Evolutionary conservation across 495 filamentous ascomycete species (phyloP).

Genomic region (Talaromyces borbonicus): DNA sequence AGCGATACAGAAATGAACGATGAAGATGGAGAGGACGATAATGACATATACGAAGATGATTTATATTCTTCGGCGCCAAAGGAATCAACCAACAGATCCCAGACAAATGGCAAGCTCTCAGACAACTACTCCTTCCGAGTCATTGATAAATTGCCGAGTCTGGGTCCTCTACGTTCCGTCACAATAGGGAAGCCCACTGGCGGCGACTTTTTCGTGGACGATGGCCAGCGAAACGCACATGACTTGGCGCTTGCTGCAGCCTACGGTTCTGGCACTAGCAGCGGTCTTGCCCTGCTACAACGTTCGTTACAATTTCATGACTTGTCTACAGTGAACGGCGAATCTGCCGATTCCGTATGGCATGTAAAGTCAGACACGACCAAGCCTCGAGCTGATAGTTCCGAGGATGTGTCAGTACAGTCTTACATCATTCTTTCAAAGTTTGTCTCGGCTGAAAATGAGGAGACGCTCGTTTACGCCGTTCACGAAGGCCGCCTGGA

Average conservation of each 20-base stretch:
- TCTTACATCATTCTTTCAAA: conserved; percentile 33
- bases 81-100: conserved; percentile 11
- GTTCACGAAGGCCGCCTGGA: conserved; percentile 20
- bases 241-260: conserved; percentile 64
- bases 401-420: conserved; percentile 15
- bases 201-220: conserved; percentile 26
- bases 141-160: conserved; percentile 64
- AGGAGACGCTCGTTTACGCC: conserved; percentile 30
- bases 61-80: conserved; percentile 47
- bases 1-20: conserved; percentile 38
- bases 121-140: conserved; percentile 64
- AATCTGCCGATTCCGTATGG: conserved; percentile 29
- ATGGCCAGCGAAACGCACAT: neutral
- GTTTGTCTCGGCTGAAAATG: conserved; percentile 20
- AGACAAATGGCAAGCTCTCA: conserved; percentile 12
- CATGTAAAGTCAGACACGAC: conserved; percentile 37
- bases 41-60: conserved; percentile 67
- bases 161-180: conserved; percentile 67
- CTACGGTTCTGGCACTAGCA: conserved; percentile 57
- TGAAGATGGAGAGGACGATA: conserved; percentile 47
- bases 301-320: conserved; percentile 58
- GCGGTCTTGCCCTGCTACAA: conserved; percentile 65
- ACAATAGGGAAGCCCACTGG: conserved; percentile 42
- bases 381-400: conserved; percentile 44
- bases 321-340: conserved; percentile 43